These are phyloP conservation scores for Candida glaebosa DNA, from an alignment of 805 yeast species.

Conservation along the genomic window DNA sequence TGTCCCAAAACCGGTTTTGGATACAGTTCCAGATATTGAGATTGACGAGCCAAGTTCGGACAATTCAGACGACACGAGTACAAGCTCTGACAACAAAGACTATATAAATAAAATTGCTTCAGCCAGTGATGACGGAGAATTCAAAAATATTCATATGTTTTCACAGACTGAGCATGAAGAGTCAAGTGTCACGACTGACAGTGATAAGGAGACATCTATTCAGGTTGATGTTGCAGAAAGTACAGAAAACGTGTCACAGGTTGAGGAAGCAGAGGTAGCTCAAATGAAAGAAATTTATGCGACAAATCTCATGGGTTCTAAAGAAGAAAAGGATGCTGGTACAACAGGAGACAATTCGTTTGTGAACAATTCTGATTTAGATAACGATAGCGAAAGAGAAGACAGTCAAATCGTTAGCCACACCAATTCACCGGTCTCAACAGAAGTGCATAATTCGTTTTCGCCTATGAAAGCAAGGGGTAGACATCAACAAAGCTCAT, in stretches of 20 bases:
- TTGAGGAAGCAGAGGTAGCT: not conserved
- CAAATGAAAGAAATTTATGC: not conserved
- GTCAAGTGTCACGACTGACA: not conserved
- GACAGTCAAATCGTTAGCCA: not conserved
- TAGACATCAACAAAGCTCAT: constrained; percentile 3
- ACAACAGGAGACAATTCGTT: not conserved
- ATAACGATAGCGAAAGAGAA: not conserved
- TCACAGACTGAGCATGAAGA: not conserved
- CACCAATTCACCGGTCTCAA: not conserved
- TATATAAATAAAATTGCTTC: not conserved
- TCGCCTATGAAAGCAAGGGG: not conserved
- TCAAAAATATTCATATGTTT: not conserved
- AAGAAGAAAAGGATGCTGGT: not conserved
- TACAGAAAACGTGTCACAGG: not conserved
- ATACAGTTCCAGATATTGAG: not conserved
- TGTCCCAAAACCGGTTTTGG: not conserved
- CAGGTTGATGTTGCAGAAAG: not conserved
- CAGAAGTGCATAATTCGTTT: not conserved
- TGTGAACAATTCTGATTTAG: constrained; percentile 3
- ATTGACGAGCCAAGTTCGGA: not conserved
- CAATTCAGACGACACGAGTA: not conserved
- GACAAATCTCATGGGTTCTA: not conserved
- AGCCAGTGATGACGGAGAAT: not conserved
- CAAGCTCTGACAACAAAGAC: not conserved
- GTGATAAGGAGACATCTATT: not conserved